Conservation (phyloP, 352 stramenopile genomes). For the Blastocystis sp. region DNA sequence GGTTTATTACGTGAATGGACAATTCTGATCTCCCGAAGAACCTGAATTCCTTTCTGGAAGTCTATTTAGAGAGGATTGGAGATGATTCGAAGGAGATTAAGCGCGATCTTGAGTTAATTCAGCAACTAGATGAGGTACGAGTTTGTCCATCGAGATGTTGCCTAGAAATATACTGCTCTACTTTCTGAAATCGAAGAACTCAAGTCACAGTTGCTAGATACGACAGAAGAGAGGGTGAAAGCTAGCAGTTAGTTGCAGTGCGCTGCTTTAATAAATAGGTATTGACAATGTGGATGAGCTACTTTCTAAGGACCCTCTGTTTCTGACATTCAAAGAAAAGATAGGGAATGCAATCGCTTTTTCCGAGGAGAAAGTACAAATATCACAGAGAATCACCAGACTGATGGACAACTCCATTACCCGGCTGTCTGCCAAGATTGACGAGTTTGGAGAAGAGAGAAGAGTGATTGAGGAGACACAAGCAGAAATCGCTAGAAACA, state of each 20-base stretch:
- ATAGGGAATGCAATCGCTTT: slow-evolving; percentile 35
- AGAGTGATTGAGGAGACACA: slow-evolving; percentile 40
- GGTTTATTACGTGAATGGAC: background rate
- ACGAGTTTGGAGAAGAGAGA: slow-evolving; percentile 21
- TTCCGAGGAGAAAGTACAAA: slow-evolving; percentile 53
- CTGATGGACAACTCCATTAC: slow-evolving; percentile 51
- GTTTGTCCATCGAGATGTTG: background rate
- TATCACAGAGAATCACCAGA: slow-evolving; percentile 40
- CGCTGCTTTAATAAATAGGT: background rate
- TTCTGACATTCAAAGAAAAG: slow-evolving; percentile 37
- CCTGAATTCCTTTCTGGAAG: slow-evolving; percentile 51
- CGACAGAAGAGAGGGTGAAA: slow-evolving; percentile 1
- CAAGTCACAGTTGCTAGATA: slow-evolving; percentile 42
- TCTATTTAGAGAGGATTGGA: slow-evolving; percentile 60
- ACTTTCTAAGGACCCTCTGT: background rate
- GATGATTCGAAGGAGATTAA: slow-evolving; percentile 42
- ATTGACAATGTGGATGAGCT: slow-evolving; percentile 56
- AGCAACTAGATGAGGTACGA: slow-evolving; percentile 34
- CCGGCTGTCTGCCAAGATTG: slow-evolving; percentile 1
- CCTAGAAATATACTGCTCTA: slow-evolving; percentile 46
- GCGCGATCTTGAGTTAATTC: slow-evolving; percentile 40
- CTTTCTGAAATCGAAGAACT: slow-evolving; percentile 35
- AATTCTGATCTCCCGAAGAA: background rate
- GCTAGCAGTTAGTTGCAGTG: background rate
- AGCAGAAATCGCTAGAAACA: slow-evolving; percentile 28